Conservation (phyloP, 192 early-diverging fungal species). For the Entomortierella beljakovae region DNA sequence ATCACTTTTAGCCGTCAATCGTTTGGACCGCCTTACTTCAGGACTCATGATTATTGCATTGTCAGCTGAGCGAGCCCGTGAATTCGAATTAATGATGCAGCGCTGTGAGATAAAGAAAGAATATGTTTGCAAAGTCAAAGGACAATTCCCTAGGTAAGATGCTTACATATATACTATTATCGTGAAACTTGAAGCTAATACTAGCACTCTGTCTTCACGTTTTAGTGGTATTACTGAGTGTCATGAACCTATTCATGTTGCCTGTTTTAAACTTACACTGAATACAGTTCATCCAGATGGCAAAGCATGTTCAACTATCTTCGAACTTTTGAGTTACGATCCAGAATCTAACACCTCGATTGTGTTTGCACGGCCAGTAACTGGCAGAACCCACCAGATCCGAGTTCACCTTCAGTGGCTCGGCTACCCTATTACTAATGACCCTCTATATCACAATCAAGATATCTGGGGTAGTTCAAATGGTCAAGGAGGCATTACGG, state of each 20-base stretch:
- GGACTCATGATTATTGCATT: constrained; percentile 88
- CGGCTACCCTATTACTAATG: constrained; percentile 94
- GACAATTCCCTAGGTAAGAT: constrained; percentile 83
- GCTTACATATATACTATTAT: too few relatives aligned
- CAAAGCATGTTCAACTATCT: constrained; percentile 85
- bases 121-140: constrained; percentile 89
- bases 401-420: constrained; percentile 95
- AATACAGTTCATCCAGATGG: constrained; percentile 89
- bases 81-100: constrained; percentile 74
- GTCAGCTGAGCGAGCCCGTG: constrained; percentile 66
- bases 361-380: constrained; percentile 84
- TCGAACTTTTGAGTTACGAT: constrained; percentile 74
- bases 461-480: constrained; percentile 75
- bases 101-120: constrained; percentile 82
- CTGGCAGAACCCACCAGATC: constrained; percentile 97
- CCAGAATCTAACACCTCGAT: constrained; percentile 69
- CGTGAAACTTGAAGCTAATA: background rate
- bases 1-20: constrained; percentile 75
- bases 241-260: constrained; percentile 84
- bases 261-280: constrained; percentile 89
- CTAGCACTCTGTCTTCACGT: constrained; percentile 12
- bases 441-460: constrained; percentile 87
- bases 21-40: constrained; percentile 94
- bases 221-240: constrained; percentile 70
- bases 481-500: constrained; percentile 63